Conservation (phyloP, 176 grass and related monocot genomes). For the Aegilops tauschii region DNA sequence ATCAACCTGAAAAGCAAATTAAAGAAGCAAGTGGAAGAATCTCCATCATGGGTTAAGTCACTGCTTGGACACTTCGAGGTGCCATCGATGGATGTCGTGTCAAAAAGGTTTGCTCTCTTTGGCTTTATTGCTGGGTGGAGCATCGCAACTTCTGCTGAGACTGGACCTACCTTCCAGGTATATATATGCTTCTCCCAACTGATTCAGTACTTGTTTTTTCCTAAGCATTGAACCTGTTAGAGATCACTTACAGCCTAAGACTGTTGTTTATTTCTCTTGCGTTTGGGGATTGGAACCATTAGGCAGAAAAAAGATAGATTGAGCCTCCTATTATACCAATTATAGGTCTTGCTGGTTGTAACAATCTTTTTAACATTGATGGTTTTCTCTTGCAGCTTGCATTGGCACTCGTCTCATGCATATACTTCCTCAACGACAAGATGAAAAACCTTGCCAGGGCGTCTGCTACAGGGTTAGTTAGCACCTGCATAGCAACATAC, state of each 20-base stretch:
- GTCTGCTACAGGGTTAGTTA: conserved; percentile 70
- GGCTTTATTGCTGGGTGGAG: conserved; percentile 87
- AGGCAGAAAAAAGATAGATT: neutral
- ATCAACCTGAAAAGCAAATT: conserved; percentile 78
- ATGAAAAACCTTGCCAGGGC: conserved; percentile 81
- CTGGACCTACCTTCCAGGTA: too few species aligned
- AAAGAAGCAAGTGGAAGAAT: conserved; percentile 71
- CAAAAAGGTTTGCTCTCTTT: conserved; percentile 66
- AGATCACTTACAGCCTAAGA: neutral
- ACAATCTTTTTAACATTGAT: conserved; percentile 1
- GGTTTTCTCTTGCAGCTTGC: conserved; percentile 60
- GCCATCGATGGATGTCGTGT: conserved; percentile 54
- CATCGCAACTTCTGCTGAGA: conserved; percentile 46
- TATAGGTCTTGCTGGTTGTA: neutral
- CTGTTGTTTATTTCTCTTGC: neutral
- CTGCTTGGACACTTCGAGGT: conserved; percentile 65
- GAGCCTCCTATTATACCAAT: neutral
- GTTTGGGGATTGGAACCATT: neutral
- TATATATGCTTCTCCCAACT: neutral
- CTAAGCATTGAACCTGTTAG: neutral
- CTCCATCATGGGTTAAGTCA: conserved; percentile 74
- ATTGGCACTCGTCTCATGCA: conserved; percentile 63
- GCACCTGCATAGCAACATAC: neutral
- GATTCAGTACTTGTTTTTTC: neutral
- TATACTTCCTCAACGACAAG: conserved; percentile 92